Evolutionary conservation across 345 rosid species (phyloP).

Genomic region (thale cress (Arabidopsis thaliana)): TAIR10.1 NC_003074.8:8330001-8330500

Average conservation of each 20-base stretch:
- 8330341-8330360: too few relatives aligned
- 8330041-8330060: conserved; percentile 6
- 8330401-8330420: too few relatives aligned
- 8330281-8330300: too few relatives aligned
- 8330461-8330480: too few relatives aligned
- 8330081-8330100: neutral
- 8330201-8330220: neutral
- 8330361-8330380: too few relatives aligned
- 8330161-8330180: neutral
- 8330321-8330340: too few relatives aligned
- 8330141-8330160: neutral
- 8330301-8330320: too few relatives aligned
- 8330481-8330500: too few relatives aligned
- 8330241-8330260: neutral
- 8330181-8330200: neutral
- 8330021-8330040: conserved; percentile 15
- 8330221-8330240: neutral
- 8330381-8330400: too few relatives aligned
- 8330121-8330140: neutral
- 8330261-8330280: neutral
- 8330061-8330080: neutral
- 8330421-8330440: too few relatives aligned
- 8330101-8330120: neutral
- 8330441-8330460: too few relatives aligned
- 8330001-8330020: conserved; percentile 25